Evolutionary conservation across 495 filamentous ascomycete genomes (phyloP).

Genomic region (Xylaria intraflava): DNA sequence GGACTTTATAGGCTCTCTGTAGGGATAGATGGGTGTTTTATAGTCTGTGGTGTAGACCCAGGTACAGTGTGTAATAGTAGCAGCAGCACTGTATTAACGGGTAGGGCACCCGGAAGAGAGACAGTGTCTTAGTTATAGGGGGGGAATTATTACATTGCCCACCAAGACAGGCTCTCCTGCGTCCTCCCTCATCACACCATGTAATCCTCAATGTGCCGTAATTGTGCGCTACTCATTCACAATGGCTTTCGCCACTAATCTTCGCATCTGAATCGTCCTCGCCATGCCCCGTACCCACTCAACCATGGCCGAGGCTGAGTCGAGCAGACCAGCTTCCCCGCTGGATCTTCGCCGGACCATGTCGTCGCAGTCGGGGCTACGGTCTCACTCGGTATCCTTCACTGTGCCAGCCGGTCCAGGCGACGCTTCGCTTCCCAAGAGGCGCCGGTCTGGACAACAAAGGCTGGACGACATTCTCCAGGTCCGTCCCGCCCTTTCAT

Average conservation of each 20-base stretch:
- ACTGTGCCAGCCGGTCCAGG: neutral
- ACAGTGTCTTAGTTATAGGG: no score
- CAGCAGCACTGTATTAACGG: no score
- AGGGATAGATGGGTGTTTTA: no score
- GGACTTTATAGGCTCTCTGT: no score
- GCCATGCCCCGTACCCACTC: neutral
- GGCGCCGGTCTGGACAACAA: conserved; percentile 31
- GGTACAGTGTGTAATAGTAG: no score
- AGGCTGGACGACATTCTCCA: conserved; percentile 39
- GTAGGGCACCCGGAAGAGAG: no score
- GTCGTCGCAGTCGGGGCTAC: neutral
- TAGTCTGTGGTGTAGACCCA: no score
- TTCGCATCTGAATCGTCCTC: neutral
- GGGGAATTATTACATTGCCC: no score
- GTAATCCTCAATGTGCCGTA: neutral
- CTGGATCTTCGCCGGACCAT: neutral
- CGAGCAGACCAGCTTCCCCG: neutral
- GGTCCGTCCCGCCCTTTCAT: conserved; percentile 25
- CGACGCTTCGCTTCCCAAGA: neutral
- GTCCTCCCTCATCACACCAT: no score
- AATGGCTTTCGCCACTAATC: neutral
- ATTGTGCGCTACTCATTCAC: neutral
- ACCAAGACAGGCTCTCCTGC: no score
- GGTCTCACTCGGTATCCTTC: neutral
- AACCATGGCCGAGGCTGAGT: conserved; percentile 1